Percentiles rank a stretch among this genome's conserved stretches.
phyloP scores from a whole-genome alignment of 2,329 filamentous ascomycete genomes.

The Hypoxylon sp. region DNA sequence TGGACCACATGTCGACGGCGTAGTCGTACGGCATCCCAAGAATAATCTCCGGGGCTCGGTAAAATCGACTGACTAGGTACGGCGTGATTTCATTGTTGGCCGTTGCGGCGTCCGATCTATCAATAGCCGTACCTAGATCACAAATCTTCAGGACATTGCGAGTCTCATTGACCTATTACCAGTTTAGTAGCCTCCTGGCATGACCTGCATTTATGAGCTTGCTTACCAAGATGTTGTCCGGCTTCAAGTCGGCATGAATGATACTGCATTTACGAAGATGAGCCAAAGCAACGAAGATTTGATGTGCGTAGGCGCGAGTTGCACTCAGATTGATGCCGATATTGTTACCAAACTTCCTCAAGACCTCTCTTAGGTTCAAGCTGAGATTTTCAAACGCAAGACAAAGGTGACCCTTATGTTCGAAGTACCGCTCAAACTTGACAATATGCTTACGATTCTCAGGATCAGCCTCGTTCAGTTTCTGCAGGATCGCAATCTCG shows the following conservation, averaged over 20 bases:
- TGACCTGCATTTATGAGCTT: neutral
- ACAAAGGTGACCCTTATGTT: conserved; percentile 94
- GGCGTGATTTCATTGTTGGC: conserved; percentile 86
- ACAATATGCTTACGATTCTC: conserved; percentile 94
- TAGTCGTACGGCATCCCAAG: conserved; percentile 97
- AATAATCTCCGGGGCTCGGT: conserved; percentile 96
- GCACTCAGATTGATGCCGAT: conserved; percentile 91
- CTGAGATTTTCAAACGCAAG: conserved; percentile 97
- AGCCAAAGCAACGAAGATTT: conserved; percentile 91
- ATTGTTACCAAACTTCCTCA: conserved; percentile 96
- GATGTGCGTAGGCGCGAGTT: conserved; percentile 89
- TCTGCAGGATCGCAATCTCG: conserved; percentile 92
- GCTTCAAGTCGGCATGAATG: conserved; percentile 95
- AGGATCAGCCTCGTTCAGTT: conserved; percentile 85
- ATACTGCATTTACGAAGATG: conserved; percentile 93
- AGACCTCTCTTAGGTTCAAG: conserved; percentile 90
- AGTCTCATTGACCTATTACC: conserved; percentile 76
- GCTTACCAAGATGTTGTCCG: conserved; percentile 92
- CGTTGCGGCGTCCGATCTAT: conserved; percentile 81
- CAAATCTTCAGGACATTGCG: conserved; percentile 92
- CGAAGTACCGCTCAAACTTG: conserved; percentile 86
- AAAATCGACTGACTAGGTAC: conserved; percentile 97
- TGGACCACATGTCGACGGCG: conserved; percentile 96
- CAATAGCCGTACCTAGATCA: conserved; percentile 95
- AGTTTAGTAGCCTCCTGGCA: conserved; percentile 46